These are phyloP conservation scores for Grifola frondosa DNA, from an alignment of 1,284 basidiomycete species.

Conservation along the genomic window DNA sequence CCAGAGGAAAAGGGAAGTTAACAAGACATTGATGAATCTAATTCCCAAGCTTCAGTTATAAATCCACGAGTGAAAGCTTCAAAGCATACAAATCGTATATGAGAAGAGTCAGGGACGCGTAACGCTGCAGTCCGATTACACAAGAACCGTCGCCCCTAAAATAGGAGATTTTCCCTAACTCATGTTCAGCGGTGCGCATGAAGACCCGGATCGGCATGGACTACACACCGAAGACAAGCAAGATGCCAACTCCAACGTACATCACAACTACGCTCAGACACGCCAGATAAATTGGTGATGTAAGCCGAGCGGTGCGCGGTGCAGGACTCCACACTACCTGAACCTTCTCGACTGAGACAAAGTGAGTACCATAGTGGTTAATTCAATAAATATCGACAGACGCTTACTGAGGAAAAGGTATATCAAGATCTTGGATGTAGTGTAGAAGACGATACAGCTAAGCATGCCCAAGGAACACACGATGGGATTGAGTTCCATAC, in stretches of 20 bases:
- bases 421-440: conserved; percentile 37
- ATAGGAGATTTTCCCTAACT: conserved; percentile 36
- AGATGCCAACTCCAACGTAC: conserved; percentile 34
- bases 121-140: conserved; percentile 42
- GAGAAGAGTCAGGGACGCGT: conserved; percentile 41
- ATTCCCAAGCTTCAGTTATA: too few relatives aligned
- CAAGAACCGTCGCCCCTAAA: conserved; percentile 38
- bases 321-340: conserved; percentile 35
- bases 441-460: conserved; percentile 40
- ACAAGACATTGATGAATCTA: conserved; percentile 41
- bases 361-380: conserved; percentile 6
- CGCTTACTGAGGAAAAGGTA: conserved; percentile 37
- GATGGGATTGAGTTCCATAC: conserved; percentile 30
- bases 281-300: conserved; percentile 36
- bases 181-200: background rate
- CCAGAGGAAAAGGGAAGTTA: conserved; percentile 47
- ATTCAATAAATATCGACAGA: background rate
- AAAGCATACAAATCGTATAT: conserved; percentile 40
- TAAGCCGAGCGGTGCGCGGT: conserved; percentile 22
- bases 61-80: too few relatives aligned
- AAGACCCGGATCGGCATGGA: background rate
- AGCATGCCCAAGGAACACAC: conserved; percentile 39
- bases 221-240: conserved; percentile 37
- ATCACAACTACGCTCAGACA: conserved; percentile 30
- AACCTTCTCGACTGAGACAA: conserved; percentile 35